These are phyloP conservation scores for Kalaharituber pfeilii DNA, from an alignment of 2,329 filamentous ascomycete species.

Conservation along the genomic window DNA sequence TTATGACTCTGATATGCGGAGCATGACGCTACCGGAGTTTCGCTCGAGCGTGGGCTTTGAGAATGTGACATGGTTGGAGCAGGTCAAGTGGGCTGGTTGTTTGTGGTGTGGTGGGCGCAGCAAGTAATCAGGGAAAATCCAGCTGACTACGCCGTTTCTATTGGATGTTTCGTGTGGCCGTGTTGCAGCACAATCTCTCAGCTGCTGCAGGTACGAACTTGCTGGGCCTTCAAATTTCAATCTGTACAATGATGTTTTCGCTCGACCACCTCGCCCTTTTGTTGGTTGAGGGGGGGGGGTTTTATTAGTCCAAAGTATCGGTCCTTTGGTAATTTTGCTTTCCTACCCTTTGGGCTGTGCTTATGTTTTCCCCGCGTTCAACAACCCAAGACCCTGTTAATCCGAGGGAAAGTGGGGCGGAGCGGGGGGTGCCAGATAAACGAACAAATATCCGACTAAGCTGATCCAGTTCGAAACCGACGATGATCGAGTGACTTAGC, in stretches of 20 bases:
- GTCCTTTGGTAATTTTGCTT: not conserved
- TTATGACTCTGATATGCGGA: not conserved
- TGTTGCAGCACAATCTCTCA: not conserved
- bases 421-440: not conserved
- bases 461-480: no score
- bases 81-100: no score
- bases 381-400: not conserved
- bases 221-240: not conserved
- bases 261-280: not conserved
- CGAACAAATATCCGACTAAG: not conserved
- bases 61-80: constrained; percentile 1
- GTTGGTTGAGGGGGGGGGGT: not conserved
- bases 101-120: not conserved
- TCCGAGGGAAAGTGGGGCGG: not conserved
- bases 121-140: not conserved
- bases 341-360: not conserved
- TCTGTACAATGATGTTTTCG: not conserved
- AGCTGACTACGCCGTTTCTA: not conserved
- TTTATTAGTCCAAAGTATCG: no score
- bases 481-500: no score
- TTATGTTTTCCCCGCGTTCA: not conserved
- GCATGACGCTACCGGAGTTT: not conserved
- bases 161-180: not conserved
- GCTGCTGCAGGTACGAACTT: not conserved
- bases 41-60: not conserved